Conservation (phyloP, 495 filamentous ascomycete genomes). For the Entonaema liquescens region DNA sequence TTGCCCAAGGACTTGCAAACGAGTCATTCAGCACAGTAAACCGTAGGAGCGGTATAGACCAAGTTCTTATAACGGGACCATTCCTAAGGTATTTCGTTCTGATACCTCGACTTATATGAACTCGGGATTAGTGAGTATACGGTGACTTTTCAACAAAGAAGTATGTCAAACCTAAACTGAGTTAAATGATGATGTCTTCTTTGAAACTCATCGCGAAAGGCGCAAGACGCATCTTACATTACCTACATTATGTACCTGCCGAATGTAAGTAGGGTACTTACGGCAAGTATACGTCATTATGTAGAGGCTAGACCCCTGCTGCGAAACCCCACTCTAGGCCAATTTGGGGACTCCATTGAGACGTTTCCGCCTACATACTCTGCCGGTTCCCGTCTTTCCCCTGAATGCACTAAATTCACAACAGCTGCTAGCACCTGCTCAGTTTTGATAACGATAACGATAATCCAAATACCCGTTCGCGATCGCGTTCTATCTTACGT, state of each 20-base stretch:
- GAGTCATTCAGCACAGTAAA: conserved; percentile 28
- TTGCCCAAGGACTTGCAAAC: conserved; percentile 4
- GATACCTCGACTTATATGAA: background rate
- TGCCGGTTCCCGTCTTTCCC: conserved; percentile 7
- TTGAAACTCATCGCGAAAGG: conserved; percentile 21
- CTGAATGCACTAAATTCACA: background rate
- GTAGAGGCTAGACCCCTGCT: conserved; percentile 11
- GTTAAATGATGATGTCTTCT: background rate
- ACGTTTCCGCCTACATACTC: background rate
- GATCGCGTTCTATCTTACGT: background rate
- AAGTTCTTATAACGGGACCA: conserved; percentile 14
- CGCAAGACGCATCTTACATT: no score
- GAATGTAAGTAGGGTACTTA: conserved; percentile 11
- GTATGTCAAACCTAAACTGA: background rate
- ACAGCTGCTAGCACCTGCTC: conserved; percentile 13
- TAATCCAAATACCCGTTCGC: conserved; percentile 26
- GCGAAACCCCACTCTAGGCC: conserved; percentile 6
- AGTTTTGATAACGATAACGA: conserved; percentile 14
- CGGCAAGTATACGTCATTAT: conserved; percentile 27
- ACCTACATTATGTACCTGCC: no score
- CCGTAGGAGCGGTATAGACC: conserved; percentile 10
- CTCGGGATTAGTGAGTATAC: background rate
- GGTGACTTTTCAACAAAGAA: background rate
- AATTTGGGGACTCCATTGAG: background rate
- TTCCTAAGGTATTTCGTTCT: conserved; percentile 17